Evolutionary conservation across 2,329 filamentous ascomycete species (phyloP).

Genomic region (Penicillium sp.): DNA sequence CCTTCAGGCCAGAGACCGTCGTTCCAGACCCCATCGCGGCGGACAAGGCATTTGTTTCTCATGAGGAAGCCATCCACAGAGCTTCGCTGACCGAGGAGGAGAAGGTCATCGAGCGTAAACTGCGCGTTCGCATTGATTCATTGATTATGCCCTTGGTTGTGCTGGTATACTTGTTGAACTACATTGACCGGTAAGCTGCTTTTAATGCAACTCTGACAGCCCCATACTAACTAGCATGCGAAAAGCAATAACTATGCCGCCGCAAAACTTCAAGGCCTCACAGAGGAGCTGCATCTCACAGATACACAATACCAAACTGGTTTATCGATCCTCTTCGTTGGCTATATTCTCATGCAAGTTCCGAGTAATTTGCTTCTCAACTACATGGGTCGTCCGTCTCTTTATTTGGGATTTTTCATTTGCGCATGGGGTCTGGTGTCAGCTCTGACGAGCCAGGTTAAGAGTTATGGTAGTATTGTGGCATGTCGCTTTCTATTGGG

Average conservation of each 20-base stretch:
- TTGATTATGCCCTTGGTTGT: conserved; percentile 43
- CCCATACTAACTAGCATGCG: not conserved
- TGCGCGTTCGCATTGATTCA: conserved; percentile 37
- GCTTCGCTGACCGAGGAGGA: conserved; percentile 30
- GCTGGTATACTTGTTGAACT: conserved; percentile 44
- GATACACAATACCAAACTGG: conserved; percentile 42
- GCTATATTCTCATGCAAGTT: conserved; percentile 48
- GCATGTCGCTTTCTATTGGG: conserved; percentile 49
- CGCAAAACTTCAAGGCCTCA: conserved; percentile 45
- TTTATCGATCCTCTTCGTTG: conserved; percentile 46
- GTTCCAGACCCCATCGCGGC: conserved; percentile 15
- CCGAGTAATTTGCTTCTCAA: conserved; percentile 49
- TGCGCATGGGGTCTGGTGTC: conserved; percentile 49
- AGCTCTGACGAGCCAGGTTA: conserved; percentile 45
- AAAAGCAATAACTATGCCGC: conserved; percentile 49
- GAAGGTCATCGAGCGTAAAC: conserved; percentile 36
- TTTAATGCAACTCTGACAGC: not conserved
- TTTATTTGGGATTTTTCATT: conserved; percentile 48
- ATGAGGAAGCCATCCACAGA: conserved; percentile 23
- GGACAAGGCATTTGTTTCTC: conserved; percentile 19
- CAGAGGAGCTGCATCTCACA: conserved; percentile 36
- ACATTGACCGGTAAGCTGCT: conserved; percentile 39
- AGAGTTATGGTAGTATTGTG: conserved; percentile 43
- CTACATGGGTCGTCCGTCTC: conserved; percentile 44
- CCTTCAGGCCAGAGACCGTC: conserved; percentile 1